Percentiles rank a stretch among this genome's conserved stretches.
Conservation (phyloP, 108 stramenopile genomes). For the Licmophora abbreviata region DNA sequence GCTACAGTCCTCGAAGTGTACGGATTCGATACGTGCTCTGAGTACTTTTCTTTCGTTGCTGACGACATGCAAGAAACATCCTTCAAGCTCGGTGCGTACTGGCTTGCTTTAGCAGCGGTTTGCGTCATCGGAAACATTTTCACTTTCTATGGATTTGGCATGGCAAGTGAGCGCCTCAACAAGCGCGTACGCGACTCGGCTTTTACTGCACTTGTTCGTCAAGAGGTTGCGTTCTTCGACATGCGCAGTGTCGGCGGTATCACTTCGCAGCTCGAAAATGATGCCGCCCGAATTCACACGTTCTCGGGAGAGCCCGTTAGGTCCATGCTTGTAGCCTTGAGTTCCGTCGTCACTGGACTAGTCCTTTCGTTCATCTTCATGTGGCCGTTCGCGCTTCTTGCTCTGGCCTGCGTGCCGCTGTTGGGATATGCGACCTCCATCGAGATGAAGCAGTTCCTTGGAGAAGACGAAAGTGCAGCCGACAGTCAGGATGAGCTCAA, state of each 20-base stretch:
- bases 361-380: slow-evolving; percentile 52
- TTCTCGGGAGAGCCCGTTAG: slow-evolving; percentile 73
- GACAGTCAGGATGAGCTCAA: slow-evolving; percentile 33
- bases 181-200: slow-evolving; percentile 53
- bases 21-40: slow-evolving; percentile 29
- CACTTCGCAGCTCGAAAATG: slow-evolving; percentile 75
- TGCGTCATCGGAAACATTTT: slow-evolving; percentile 59
- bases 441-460: slow-evolving; percentile 61
- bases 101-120: slow-evolving; percentile 28
- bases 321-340: slow-evolving; percentile 37
- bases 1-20: slow-evolving; percentile 3
- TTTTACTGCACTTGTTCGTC: slow-evolving; percentile 52
- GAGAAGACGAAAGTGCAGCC: slow-evolving; percentile 39
- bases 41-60: slow-evolving; percentile 33
- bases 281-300: slow-evolving; percentile 61
- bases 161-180: slow-evolving; percentile 59
- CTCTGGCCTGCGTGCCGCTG: slow-evolving; percentile 54
- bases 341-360: slow-evolving; percentile 46
- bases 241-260: slow-evolving; percentile 56
- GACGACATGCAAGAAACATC: slow-evolving; percentile 47
- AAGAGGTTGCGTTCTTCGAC: slow-evolving; percentile 76
- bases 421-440: slow-evolving; percentile 63
- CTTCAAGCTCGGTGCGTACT: slow-evolving; percentile 32
- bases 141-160: slow-evolving; percentile 58
- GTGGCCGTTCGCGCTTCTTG: slow-evolving; percentile 81